Percentiles rank a stretch among this genome's conserved stretches.
Evolutionary conservation across 148 eudicot genomes (phyloP).

Genomic region (Fagopyrum tataricum): DNA sequence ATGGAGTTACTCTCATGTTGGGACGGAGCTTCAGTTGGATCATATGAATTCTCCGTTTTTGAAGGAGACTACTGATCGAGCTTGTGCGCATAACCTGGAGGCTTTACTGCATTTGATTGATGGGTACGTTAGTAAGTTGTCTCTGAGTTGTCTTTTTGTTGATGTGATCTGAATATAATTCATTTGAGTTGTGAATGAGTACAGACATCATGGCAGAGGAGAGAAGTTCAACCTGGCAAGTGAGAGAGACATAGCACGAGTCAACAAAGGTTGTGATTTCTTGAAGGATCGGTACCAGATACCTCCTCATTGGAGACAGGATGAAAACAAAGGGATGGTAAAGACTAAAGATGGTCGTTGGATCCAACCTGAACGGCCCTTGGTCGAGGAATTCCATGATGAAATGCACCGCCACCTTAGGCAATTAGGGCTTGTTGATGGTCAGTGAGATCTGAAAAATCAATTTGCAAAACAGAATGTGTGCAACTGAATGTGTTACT

Average conservation of each 20-base stretch:
- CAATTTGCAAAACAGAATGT: too few species aligned
- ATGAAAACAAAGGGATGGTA: slow-evolving; percentile 49
- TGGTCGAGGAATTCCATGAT: slow-evolving; percentile 36
- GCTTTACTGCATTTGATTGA: slow-evolving; percentile 65
- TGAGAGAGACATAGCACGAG: slow-evolving; percentile 51
- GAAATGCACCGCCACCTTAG: slow-evolving; percentile 31
- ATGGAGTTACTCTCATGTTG: slow-evolving; percentile 83
- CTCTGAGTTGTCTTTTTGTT: neutral
- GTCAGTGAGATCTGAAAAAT: neutral
- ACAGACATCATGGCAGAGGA: slow-evolving; percentile 54
- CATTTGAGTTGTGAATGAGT: neutral
- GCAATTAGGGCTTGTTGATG: slow-evolving; percentile 14
- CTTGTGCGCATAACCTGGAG: slow-evolving; percentile 70
- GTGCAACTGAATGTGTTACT: neutral
- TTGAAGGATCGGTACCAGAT: slow-evolving; percentile 39
- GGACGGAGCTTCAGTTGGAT: slow-evolving; percentile 58
- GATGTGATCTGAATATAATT: too few species aligned
- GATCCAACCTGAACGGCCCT: slow-evolving; percentile 41
- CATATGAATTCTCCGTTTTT: slow-evolving; percentile 66
- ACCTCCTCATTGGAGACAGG: slow-evolving; percentile 55
- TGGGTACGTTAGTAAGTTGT: slow-evolving; percentile 17
- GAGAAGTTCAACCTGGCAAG: slow-evolving; percentile 26
- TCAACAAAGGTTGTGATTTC: slow-evolving; percentile 51
- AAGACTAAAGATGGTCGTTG: slow-evolving; percentile 43
- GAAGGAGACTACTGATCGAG: slow-evolving; percentile 35